These are phyloP conservation scores for Schizophyllum amplum DNA, from an alignment of 1,284 basidiomycete genomes.

Conservation along the genomic window DNA sequence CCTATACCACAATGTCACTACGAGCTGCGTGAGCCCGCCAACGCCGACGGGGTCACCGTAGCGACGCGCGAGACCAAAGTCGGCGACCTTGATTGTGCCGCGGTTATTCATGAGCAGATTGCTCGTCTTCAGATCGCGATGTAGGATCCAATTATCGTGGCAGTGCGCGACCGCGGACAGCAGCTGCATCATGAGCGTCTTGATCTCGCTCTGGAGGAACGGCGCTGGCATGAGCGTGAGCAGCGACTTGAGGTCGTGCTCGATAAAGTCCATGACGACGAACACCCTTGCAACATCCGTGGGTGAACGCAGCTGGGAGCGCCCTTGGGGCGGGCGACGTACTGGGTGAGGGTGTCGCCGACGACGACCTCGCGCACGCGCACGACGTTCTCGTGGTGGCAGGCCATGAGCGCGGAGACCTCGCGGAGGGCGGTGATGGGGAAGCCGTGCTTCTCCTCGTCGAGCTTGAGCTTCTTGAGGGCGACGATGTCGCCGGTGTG, in stretches of 20 bases:
- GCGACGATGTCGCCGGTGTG: constrained; percentile 93
- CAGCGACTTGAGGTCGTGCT: constrained; percentile 97
- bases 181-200: constrained; percentile 91
- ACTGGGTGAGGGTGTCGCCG: constrained; percentile 99
- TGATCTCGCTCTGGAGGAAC: constrained; percentile 96
- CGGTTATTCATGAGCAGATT: constrained; percentile 99
- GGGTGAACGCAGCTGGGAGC: constrained; percentile 11
- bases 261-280: constrained; percentile 99
- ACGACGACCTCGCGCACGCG: constrained; percentile 95
- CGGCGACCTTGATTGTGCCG: constrained; percentile 96
- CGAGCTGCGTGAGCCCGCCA: constrained; percentile 93
- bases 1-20: constrained; percentile 99
- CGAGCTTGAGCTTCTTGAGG: constrained; percentile 96
- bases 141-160: constrained; percentile 95
- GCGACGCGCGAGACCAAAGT: constrained; percentile 93
- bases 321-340: constrained; percentile 32
- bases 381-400: constrained; percentile 92
- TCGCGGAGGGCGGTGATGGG: constrained; percentile 96
- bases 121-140: constrained; percentile 95
- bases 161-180: constrained; percentile 90
- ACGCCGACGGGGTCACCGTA: constrained; percentile 92
- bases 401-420: constrained; percentile 89
- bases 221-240: constrained; percentile 90
- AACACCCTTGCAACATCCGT: constrained; percentile 65
- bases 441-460: constrained; percentile 97